Evolutionary conservation across 805 yeast species (phyloP), one percentile per base, ranked within the genome.

Genomic region (Yamadazyma sp.): DNA sequence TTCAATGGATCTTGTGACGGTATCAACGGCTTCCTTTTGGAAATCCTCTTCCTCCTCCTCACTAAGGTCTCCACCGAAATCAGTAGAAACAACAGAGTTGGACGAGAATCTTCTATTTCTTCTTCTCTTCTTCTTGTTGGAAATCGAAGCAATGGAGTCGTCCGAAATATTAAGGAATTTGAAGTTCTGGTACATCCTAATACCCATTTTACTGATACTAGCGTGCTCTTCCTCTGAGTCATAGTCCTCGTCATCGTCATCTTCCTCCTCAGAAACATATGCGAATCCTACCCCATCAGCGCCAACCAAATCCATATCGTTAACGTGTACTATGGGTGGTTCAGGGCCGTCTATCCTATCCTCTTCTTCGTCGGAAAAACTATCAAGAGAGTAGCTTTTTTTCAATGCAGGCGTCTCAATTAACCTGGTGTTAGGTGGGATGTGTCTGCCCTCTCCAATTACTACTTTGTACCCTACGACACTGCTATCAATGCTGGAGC

Each of bases 1-100:
- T 49, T 85, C 91, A 61, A 93, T 75, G 1, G 99, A 95, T 55
- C 99, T 76, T 50, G 82, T 87, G 21, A 93, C 85, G 0, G 97
- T 88, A 8, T 95, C 96, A 42, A 84, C 70, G n/a, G 96, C 99
- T 69, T 93, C 99, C 40, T 73, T 75, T 48, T 76, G 75, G 61
- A 91, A 91, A 55, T 84, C 87, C 58, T 86, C 95, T 39, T 80
- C 87, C 9, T 50, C 62, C 13, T 50, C 62, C 2, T 47, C 51
- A 21, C 59, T 50, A 16, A 48, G 54, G 7, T 53, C 67, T 13
- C 62, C 67, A 28, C 65, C 71, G 45, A 65, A 73, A 48, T 78
- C 82, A 1, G 82, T 76, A 3, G 70, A 63, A 36, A 65, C 47
- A 3, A 54, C 53, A 26, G 69, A 62, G 12, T 60, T 63, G 14